Evolutionary conservation across 805 yeast genomes (phyloP).

Genomic region (Teunomyces stri): DNA sequence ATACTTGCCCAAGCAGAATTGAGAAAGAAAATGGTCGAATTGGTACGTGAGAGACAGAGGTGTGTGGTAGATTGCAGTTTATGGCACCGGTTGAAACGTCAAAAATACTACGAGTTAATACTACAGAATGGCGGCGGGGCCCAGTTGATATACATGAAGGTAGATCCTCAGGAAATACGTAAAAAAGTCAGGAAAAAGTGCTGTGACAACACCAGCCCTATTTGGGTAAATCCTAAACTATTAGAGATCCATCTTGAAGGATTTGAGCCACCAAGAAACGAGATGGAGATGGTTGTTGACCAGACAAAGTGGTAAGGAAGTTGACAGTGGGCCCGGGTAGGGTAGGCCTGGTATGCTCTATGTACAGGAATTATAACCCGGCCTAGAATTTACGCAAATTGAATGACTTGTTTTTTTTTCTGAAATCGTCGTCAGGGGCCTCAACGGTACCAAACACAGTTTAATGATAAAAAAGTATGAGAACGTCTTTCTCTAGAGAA

Average conservation of each 20-base stretch:
- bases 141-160: neutral
- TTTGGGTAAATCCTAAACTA: too few species aligned
- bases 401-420: neutral
- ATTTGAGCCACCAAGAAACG: neutral
- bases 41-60: neutral
- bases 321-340: neutral
- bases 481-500: too few species aligned
- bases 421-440: neutral
- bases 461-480: too few species aligned
- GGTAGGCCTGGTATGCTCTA: neutral
- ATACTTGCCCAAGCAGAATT: neutral
- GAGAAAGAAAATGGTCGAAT: neutral
- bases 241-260: neutral
- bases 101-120: neutral
- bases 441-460: neutral
- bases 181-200: neutral
- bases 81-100: neutral
- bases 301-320: neutral
- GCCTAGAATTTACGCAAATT: neutral
- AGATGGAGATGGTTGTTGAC: neutral
- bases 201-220: neutral
- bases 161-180: neutral
- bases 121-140: neutral
- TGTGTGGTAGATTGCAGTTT: neutral
- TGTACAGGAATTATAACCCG: neutral